Base-by-base conservation (phyloP, 2,329 filamentous ascomycete genomes). In the Stemphylium beticola region DNA sequence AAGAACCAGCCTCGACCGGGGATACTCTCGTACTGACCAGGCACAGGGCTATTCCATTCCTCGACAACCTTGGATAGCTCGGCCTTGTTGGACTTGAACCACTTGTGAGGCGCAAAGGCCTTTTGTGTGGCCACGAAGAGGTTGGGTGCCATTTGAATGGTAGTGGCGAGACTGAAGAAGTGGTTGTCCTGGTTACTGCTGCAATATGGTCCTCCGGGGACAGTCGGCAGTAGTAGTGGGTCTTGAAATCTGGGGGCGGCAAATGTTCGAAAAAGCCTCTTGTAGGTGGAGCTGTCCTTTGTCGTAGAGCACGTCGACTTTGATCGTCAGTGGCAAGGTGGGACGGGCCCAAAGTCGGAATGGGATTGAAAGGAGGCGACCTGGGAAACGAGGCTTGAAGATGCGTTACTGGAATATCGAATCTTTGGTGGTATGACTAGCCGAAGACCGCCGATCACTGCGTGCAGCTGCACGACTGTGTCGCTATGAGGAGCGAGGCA, bases 1-100 rank as follows among this genome's bases (percentile, higher is more conserved):
- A 82, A 75, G 61, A 80, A 81, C 80, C 80, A 82, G 57, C 80
- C 80, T 38, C 75, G 78, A 46, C 78, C 77, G 4, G 80, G 79
- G 42, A 81, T 74, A 65, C 81, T 80, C 55, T 79, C 79, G 68
- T 82, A 82, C 33, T 74, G 76, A 37, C 80, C 80, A 4, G 79
- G 78, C 14, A 79, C 72, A 4, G 80, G 80, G n/a, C n/a, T 65
- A 66, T 33, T 76, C 68, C 80, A 82, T 60, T 80, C 78, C 62
- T 82, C 80, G 41, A 77, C 78, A 29, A 72, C 72, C 59, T 76
- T 73, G 34, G 74, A 66, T 2, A 74, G 74, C 20, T 77, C 72
- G 48, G 72, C 72, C 32, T 77, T 71, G 34, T 71, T 69, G 17
- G 67, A 74, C 33, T 76, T 72, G 46, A 82, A 82, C 80, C 80